Evolutionary conservation across 2,329 filamentous ascomycete species (phyloP).

Genomic region (Dichotomopilus funicola): DNA sequence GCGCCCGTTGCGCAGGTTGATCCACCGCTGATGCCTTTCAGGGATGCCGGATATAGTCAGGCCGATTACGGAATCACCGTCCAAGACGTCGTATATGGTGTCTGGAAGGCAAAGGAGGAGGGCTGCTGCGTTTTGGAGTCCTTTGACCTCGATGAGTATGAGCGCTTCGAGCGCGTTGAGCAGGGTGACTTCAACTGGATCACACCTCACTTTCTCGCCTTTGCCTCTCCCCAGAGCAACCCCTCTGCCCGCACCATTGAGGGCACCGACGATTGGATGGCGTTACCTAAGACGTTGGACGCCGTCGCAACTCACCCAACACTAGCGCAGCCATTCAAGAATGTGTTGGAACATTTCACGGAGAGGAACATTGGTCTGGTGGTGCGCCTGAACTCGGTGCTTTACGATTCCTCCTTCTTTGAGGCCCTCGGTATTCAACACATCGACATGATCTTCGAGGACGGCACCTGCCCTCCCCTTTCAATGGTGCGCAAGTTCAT

Average conservation of each 20-base stretch:
- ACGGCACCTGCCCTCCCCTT: constrained; percentile 89
- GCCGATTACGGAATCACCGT: constrained; percentile 94
- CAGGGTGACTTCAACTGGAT: constrained; percentile 99
- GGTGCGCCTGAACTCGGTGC: constrained; percentile 87
- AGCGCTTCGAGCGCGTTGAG: constrained; percentile 90
- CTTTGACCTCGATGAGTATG: constrained; percentile 96
- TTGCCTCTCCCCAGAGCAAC: constrained; percentile 85
- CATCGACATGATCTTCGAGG: constrained; percentile 98
- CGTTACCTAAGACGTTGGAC: constrained; percentile 68
- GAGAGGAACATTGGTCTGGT: constrained; percentile 87
- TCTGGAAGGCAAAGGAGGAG: constrained; percentile 98
- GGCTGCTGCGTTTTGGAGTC: constrained; percentile 84
- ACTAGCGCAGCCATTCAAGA: constrained; percentile 86
- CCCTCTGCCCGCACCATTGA: constrained; percentile 67
- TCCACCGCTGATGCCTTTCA: constrained; percentile 96
- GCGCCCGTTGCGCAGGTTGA: constrained; percentile 95
- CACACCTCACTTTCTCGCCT: constrained; percentile 88
- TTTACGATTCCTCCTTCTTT: constrained; percentile 97
- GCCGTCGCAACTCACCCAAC: constrained; percentile 64
- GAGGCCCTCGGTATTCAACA: constrained; percentile 91
- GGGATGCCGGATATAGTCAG: constrained; percentile 96
- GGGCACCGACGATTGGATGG: constrained; percentile 65
- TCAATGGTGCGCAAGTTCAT: constrained; percentile 92
- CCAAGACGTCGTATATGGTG: constrained; percentile 95
- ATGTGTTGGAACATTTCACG: constrained; percentile 83